Evolutionary conservation across 306 rosid genomes (phyloP), one percentile per base, ranked within the genome.

Genomic region (Ammopiptanthus mongolicus): DNA sequence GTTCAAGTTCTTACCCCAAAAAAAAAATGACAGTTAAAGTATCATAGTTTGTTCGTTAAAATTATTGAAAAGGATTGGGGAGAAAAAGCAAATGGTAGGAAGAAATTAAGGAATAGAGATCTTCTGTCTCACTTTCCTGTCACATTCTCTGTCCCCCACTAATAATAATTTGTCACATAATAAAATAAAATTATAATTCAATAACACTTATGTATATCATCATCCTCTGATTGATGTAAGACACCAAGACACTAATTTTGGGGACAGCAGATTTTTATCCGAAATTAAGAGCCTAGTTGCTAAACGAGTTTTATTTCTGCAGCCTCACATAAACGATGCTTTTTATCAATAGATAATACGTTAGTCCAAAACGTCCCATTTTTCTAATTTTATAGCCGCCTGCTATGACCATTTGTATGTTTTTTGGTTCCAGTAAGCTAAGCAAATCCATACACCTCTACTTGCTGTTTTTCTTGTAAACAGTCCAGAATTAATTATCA

Each of bases 11-110:
- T n/a, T n/a, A n/a, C n/a, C n/a, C n/a, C n/a, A n/a, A n/a, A n/a
- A n/a, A n/a, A n/a, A n/a, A 66, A 47, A 52, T 71, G 37, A 42
- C 29, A 15, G 8, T 72, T 71, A 1, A 50, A n/a, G 44, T 59
- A 39, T 47, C 17, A 2, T 36, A 13, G 39, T 69, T 42, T 4
- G 52, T 48, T 50, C 57, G 47, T 48, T 22, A 19, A 48, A 13
- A 5, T 1, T 52, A 50, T 36, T 29, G 65, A 63, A 63, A 72
- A 33, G 22, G 67, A 41, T 31, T 28, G 55, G 74, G 55, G 74
- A 55, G 56, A 72, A 2, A 79, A 72, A 72, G 64, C 53, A 55
- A 58, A n/a, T n/a, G n/a, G n/a, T n/a, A n/a, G 41, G 60, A 66
- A 56, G 66, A 60, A 25, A 25, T 25, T 25, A 79, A 80, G 7